Percentiles rank a stretch among this genome's conserved stretches.
Conservation (phyloP, 192 early-diverging fungal genomes). For the Podila verticillata region DNA sequence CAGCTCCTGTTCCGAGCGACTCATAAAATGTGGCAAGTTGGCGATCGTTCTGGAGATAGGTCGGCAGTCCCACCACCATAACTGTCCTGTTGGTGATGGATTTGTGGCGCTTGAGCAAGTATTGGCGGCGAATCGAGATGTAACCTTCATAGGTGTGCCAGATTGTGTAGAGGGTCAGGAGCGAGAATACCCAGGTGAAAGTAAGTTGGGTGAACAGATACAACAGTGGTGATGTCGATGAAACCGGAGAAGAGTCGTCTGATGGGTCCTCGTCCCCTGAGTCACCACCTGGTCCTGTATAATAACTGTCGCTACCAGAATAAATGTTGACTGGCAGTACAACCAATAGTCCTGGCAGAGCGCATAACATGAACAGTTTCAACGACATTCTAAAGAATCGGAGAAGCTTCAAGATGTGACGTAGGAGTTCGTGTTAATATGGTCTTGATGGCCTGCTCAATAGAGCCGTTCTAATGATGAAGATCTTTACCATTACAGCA, state of each 20-base stretch:
- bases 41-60: conserved; percentile 59
- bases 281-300: conserved; percentile 11
- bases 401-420: conserved; percentile 55
- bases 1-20: conserved; percentile 65
- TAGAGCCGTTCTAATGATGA: background rate
- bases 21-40: conserved; percentile 77
- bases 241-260: background rate
- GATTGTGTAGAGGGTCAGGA: conserved; percentile 59
- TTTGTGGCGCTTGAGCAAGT: conserved; percentile 54
- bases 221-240: conserved; percentile 16
- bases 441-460: background rate
- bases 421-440: background rate
- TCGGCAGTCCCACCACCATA: conserved; percentile 75
- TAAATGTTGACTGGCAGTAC: conserved; percentile 56
- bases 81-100: conserved; percentile 69
- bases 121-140: conserved; percentile 54
- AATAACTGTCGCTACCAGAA: conserved; percentile 5
- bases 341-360: conserved; percentile 57
- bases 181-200: conserved; percentile 66
- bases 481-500: conserved; percentile 59
- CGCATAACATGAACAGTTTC: conserved; percentile 60
- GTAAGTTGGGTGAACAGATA: conserved; percentile 43
- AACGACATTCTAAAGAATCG: conserved; percentile 60
- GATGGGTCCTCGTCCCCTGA: conserved; percentile 15
- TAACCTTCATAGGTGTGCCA: conserved; percentile 66